phyloP scores from a whole-genome alignment of 1,284 basidiomycete species.

The Apiotrichum brassicae region DNA sequence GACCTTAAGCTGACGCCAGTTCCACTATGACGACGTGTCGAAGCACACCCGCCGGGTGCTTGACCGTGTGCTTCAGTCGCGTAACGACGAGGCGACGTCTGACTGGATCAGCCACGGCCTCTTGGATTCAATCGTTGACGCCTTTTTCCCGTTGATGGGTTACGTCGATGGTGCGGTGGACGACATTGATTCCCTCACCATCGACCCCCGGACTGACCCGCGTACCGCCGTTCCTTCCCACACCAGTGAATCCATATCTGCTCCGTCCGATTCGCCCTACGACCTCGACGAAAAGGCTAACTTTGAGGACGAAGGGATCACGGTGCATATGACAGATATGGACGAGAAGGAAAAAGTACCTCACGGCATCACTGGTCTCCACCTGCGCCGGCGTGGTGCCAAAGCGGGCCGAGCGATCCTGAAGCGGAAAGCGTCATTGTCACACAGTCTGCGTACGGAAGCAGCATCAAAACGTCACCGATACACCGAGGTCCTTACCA shows the following conservation, averaged over 20 bases:
- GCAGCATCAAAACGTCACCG: background rate
- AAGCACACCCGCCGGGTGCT: slow-evolving; percentile 78
- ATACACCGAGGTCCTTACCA: background rate
- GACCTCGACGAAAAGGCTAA: slow-evolving; percentile 3
- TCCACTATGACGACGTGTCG: slow-evolving; percentile 86
- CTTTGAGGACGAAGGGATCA: background rate
- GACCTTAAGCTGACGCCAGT: slow-evolving; percentile 54
- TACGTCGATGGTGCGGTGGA: slow-evolving; percentile 77
- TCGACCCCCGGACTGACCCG: slow-evolving; percentile 36
- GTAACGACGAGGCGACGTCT: slow-evolving; percentile 27
- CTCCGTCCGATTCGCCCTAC: slow-evolving; percentile 16
- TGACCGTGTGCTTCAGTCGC: slow-evolving; percentile 54
- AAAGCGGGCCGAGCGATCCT: background rate
- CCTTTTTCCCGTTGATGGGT: slow-evolving; percentile 81
- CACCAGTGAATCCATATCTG: too few species aligned
- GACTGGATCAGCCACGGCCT: slow-evolving; percentile 95
- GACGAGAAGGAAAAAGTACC: slow-evolving; percentile 17
- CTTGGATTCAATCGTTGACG: slow-evolving; percentile 88
- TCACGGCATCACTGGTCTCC: background rate
- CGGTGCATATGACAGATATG: background rate
- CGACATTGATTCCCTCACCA: slow-evolving; percentile 67
- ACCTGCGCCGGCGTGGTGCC: background rate
- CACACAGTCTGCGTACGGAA: background rate
- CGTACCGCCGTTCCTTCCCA: background rate
- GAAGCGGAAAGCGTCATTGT: background rate